A percentile compares a stretch with the other conserved stretches of the same genome.
These are phyloP conservation scores for Gossypium davidsonii DNA, from an alignment of 441 rosid genomes.

Conservation along the genomic window DNA sequence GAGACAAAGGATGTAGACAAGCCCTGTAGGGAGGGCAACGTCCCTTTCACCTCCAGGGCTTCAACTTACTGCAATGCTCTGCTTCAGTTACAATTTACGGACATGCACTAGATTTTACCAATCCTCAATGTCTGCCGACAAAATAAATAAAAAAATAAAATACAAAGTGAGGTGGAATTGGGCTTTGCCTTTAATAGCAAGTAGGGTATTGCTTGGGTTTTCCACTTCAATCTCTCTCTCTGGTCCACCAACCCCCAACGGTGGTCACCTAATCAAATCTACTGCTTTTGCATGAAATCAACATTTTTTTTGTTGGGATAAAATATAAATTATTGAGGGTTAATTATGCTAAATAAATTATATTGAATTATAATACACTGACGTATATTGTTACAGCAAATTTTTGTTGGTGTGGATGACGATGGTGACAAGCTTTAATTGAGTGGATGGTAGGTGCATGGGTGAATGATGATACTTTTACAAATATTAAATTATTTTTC, in stretches of 20 bases:
- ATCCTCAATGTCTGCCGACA: not conserved
- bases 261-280: not conserved
- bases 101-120: not conserved
- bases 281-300: not conserved
- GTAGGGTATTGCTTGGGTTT: constrained; percentile 16
- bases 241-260: not conserved
- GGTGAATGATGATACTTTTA: not conserved
- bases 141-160: too few relatives aligned
- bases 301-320: not conserved
- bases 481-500: too few relatives aligned
- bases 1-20: too few relatives aligned
- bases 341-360: too few relatives aligned
- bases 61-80: too few relatives aligned
- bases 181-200: constrained; percentile 3
- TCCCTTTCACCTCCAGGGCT: too few relatives aligned
- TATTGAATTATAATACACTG: too few relatives aligned
- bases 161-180: not conserved
- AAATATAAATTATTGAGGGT: too few relatives aligned
- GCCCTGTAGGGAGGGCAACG: too few relatives aligned
- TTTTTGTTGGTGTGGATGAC: not conserved
- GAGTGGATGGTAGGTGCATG: not conserved
- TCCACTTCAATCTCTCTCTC: not conserved
- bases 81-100: not conserved
- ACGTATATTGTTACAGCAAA: not conserved
- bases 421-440: not conserved